A percentile compares a stretch with the other conserved stretches of the same genome.
Evolutionary conservation across 23 red algal genomes (phyloP).

Genomic region (Gracilaria caudata): DNA sequence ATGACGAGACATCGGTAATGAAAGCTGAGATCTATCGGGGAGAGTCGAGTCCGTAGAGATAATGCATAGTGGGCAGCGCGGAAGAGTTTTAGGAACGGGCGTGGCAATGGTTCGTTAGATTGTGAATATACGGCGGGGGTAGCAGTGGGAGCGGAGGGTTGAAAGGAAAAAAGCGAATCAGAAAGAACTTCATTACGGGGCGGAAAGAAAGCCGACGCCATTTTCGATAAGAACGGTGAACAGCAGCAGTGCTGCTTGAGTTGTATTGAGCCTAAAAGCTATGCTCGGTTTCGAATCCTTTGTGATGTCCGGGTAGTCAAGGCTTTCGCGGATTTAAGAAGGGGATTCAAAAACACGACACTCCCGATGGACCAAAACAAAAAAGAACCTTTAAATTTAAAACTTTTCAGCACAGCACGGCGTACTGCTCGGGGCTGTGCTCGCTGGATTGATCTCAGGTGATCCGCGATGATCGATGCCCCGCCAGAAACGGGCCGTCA

Average conservation of each 20-base stretch:
- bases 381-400: too few relatives aligned
- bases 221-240: not conserved
- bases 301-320: too few relatives aligned
- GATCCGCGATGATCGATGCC: too few relatives aligned
- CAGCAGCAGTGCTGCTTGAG: not conserved
- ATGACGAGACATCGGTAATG: constrained; percentile 1
- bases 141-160: not conserved
- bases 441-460: too few relatives aligned
- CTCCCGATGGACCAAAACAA: too few relatives aligned
- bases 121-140: not conserved
- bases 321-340: too few relatives aligned
- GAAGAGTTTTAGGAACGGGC: constrained; percentile 48
- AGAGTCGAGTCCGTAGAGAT: constrained; percentile 1
- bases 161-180: constrained; percentile 12
- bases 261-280: not conserved
- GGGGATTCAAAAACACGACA: too few relatives aligned
- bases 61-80: constrained; percentile 37
- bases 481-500: too few relatives aligned
- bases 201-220: constrained; percentile 8
- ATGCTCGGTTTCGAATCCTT: too few relatives aligned
- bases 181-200: not conserved
- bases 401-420: too few relatives aligned
- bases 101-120: constrained; percentile 30
- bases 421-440: too few relatives aligned
- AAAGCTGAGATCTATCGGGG: not conserved